These are phyloP conservation scores for Calonectria henricotiae DNA, from an alignment of 2,329 filamentous ascomycete species.

Conservation along the genomic window DNA sequence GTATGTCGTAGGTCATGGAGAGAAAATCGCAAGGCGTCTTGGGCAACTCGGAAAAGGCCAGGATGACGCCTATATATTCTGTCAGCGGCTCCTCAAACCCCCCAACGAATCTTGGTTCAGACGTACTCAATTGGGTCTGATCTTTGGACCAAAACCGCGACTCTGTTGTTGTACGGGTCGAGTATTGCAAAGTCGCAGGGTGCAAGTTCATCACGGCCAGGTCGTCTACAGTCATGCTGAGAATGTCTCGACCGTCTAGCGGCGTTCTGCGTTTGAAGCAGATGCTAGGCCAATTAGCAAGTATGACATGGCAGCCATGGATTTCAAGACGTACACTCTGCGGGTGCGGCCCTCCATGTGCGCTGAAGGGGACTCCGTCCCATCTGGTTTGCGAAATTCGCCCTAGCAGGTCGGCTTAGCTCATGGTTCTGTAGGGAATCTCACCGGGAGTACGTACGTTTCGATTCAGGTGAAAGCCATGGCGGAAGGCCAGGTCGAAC, in stretches of 20 bases:
- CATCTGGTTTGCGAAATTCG: conserved; percentile 46
- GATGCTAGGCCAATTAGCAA: conserved; percentile 50
- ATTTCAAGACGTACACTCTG: conserved; percentile 53
- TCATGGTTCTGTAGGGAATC: background rate
- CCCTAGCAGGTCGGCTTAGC: conserved; percentile 44
- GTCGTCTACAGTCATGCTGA: conserved; percentile 58
- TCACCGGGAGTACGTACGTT: conserved; percentile 43
- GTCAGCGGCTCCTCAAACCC: background rate
- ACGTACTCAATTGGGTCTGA: conserved; percentile 56
- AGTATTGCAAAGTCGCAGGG: conserved; percentile 61
- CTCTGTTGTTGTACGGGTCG: conserved; percentile 59
- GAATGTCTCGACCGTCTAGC: conserved; percentile 56
- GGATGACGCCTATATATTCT: conserved; percentile 57
- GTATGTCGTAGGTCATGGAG: conserved; percentile 64
- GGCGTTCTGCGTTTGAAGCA: conserved; percentile 58
- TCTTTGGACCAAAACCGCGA: conserved; percentile 61
- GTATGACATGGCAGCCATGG: background rate
- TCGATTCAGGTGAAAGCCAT: conserved; percentile 53
- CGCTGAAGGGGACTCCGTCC: conserved; percentile 44
- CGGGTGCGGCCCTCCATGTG: conserved; percentile 58
- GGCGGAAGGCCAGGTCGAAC: conserved; percentile 56
- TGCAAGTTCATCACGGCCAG: conserved; percentile 58
- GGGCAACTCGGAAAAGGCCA: conserved; percentile 64
- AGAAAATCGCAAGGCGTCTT: conserved; percentile 66
- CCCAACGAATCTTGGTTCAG: accelerated